Conservation (phyloP, 2,329 filamentous ascomycete genomes). For the Orbilia oligospora region DNA sequence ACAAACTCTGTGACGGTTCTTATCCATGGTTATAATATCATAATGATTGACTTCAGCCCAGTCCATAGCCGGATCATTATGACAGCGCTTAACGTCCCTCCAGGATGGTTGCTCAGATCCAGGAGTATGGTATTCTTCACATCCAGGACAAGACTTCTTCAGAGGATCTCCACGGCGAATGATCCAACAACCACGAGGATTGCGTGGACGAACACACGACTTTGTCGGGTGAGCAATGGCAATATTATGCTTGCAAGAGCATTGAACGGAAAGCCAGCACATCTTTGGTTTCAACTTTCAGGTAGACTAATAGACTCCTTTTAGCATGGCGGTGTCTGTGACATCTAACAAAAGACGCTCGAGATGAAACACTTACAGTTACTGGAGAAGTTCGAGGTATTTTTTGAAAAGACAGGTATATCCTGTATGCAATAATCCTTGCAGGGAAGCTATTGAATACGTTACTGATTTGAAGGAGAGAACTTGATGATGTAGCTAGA, state of each 20-base stretch:
- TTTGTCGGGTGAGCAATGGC: conserved; percentile 32
- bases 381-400: background rate
- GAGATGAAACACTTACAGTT: background rate
- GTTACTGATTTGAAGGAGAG: conserved; percentile 1
- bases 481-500: background rate
- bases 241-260: conserved; percentile 51
- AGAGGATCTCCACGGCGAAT: conserved; percentile 47
- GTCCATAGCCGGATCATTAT: conserved; percentile 20
- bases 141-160: conserved; percentile 24
- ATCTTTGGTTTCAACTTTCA: conserved; percentile 3
- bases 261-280: conserved; percentile 53
- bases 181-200: conserved; percentile 57
- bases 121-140: conserved; percentile 41
- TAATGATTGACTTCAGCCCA: conserved; percentile 38
- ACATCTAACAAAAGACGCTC: background rate
- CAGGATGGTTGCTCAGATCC: conserved; percentile 36
- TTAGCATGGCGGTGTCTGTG: background rate
- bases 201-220: conserved; percentile 43
- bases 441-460: background rate
- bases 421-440: background rate
- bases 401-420: background rate
- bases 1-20: conserved; percentile 34
- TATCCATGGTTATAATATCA: conserved; percentile 39
- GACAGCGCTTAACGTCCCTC: conserved; percentile 40
- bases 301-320: background rate